These are phyloP conservation scores for Candida lessepsii DNA, from an alignment of 805 yeast species.

Conservation along the genomic window DNA sequence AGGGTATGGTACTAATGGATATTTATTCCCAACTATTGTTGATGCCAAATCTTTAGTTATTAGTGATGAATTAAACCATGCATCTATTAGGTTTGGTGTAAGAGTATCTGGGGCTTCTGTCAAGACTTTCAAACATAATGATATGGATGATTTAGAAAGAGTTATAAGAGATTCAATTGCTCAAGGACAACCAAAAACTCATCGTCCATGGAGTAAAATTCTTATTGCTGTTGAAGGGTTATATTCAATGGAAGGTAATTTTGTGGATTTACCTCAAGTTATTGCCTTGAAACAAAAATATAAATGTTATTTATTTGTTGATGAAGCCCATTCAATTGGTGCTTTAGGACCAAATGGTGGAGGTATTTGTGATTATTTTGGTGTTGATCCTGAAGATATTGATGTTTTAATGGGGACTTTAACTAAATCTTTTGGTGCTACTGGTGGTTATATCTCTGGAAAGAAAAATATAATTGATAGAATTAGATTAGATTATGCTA, in stretches of 20 bases:
- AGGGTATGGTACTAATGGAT: conserved; percentile 96
- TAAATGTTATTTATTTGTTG: conserved; percentile 86
- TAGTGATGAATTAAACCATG: conserved; percentile 92
- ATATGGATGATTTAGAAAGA: conserved; percentile 75
- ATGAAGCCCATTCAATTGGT: conserved; percentile 98
- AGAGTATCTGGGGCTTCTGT: conserved; percentile 91
- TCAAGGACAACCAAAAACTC: conserved; percentile 92
- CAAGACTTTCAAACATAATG: conserved; percentile 88
- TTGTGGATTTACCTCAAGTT: conserved; percentile 75
- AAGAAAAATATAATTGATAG: conserved; percentile 65
- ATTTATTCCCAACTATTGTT: conserved; percentile 75
- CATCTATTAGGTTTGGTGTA: conserved; percentile 93
- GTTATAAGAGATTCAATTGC: conserved; percentile 80
- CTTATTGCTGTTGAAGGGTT: conserved; percentile 88
- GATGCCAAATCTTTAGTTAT: conserved; percentile 88
- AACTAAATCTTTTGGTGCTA: conserved; percentile 97
- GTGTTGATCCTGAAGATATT: conserved; percentile 68
- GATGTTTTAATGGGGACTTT: conserved; percentile 97
- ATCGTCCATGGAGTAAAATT: conserved; percentile 93
- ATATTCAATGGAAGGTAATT: conserved; percentile 90
- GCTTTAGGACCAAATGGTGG: conserved; percentile 95
- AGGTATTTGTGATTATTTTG: conserved; percentile 94
- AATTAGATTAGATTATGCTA: conserved; percentile 68
- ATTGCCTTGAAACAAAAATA: conserved; percentile 77
- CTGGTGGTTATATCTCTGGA: conserved; percentile 97